Percentiles rank a stretch among this genome's conserved stretches.
Conservation (phyloP, 139 green algal genomes). For the Raphidocelis subcapitata region DNA sequence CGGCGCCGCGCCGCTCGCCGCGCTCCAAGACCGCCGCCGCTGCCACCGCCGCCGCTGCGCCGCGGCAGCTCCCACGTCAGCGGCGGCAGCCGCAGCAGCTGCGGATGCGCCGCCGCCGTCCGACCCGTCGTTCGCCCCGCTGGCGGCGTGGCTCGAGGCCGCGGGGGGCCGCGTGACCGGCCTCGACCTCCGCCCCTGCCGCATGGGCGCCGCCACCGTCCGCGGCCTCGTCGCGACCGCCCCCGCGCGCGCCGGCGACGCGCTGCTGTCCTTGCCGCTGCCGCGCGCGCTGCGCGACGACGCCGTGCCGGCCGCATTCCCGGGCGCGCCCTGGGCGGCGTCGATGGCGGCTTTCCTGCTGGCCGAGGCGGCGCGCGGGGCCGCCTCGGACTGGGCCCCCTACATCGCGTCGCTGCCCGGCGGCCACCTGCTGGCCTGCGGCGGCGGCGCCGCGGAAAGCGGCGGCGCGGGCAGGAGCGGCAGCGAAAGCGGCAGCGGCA, state of each 20-base stretch:
- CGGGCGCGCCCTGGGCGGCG: conserved; percentile 29
- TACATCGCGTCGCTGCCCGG: neutral
- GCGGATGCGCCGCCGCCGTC: neutral
- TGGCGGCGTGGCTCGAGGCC: neutral
- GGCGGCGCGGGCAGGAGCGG: no score
- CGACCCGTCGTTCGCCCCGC: neutral
- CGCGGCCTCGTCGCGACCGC: conserved; percentile 6
- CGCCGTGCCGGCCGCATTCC: conserved; percentile 1
- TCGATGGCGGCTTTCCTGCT: conserved; percentile 16
- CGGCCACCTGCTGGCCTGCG: neutral
- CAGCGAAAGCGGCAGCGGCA: neutral
- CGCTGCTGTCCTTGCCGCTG: conserved; percentile 15
- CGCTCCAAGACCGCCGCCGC: no score
- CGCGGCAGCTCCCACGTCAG: neutral
- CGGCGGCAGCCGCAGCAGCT: neutral
- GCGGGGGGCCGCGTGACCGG: conserved; percentile 7
- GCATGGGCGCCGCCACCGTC: conserved; percentile 8
- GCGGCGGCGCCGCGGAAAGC: no score
- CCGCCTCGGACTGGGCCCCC: neutral
- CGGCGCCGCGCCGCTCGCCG: no score
- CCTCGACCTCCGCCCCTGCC: neutral
- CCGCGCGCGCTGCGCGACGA: conserved; percentile 14
- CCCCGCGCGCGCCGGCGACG: neutral
- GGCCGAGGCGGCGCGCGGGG: neutral
- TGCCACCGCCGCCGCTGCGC: no score